These are phyloP conservation scores for Aspergillus thermomutatus DNA, from an alignment of 2,329 filamentous ascomycete genomes.

Conservation along the genomic window DNA sequence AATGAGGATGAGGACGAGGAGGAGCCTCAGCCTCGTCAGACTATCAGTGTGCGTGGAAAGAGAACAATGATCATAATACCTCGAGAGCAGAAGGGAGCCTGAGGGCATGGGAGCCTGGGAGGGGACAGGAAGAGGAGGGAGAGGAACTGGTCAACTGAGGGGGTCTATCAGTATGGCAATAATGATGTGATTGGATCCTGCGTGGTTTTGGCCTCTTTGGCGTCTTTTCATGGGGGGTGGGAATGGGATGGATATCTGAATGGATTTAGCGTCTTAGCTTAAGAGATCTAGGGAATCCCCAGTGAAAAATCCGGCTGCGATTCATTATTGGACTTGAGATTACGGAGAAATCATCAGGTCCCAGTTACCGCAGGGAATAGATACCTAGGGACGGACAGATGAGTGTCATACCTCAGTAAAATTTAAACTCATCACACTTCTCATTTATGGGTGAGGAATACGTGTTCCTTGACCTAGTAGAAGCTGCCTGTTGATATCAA, in stretches of 20 bases:
- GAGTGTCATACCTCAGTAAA: neutral
- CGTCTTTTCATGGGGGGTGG: neutral
- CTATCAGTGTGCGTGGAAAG: neutral
- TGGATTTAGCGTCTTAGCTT: neutral
- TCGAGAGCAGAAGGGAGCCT: neutral
- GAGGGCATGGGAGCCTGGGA: neutral
- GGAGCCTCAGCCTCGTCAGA: neutral
- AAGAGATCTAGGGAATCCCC: neutral
- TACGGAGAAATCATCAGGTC: neutral
- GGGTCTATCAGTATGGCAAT: neutral
- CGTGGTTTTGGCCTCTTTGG: neutral
- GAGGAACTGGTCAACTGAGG: neutral
- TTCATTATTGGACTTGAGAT: neutral
- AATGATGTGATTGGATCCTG: neutral
- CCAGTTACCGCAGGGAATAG: slow-evolving; percentile 1
- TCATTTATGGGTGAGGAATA: too few relatives aligned
- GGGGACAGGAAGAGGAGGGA: neutral
- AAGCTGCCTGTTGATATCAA: neutral
- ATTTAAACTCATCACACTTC: neutral
- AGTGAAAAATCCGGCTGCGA: neutral
- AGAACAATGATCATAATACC: too few relatives aligned
- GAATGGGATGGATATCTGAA: neutral
- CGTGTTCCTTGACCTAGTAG: neutral
- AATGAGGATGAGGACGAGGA: neutral
- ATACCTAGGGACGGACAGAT: too few relatives aligned